phyloP scores from a whole-genome alignment of 345 rosid genomes.

The Streptanthus diversifolius region DNA sequence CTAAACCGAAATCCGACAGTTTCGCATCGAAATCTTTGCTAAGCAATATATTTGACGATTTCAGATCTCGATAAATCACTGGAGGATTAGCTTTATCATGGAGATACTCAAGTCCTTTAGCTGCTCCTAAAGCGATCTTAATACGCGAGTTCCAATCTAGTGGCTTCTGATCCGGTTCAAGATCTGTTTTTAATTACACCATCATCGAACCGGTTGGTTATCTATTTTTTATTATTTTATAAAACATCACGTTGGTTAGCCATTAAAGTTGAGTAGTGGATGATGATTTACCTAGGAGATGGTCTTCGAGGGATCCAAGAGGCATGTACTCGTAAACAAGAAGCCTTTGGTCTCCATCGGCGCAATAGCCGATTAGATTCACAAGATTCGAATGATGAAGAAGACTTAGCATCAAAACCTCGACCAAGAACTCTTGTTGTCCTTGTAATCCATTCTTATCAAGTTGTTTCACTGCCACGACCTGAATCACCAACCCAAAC shows the following conservation, averaged over 20 bases:
- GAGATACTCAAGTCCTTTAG: slow-evolving; percentile 75
- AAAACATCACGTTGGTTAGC: neutral
- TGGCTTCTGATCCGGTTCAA: slow-evolving; percentile 46
- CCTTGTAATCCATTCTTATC: slow-evolving; percentile 92
- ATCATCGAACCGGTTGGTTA: neutral
- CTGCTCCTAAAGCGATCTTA: slow-evolving; percentile 73
- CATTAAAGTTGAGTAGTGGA: neutral
- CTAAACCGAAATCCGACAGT: slow-evolving; percentile 81
- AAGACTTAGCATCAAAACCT: slow-evolving; percentile 85
- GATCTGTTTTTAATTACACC: slow-evolving; percentile 40
- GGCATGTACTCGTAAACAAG: slow-evolving; percentile 93
- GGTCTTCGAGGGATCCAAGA: slow-evolving; percentile 80
- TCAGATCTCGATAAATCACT: slow-evolving; percentile 76
- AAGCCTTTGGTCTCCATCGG: slow-evolving; percentile 88
- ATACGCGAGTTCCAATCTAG: slow-evolving; percentile 71
- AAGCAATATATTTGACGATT: slow-evolving; percentile 77
- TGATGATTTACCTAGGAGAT: slow-evolving; percentile 60
- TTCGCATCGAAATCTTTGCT: slow-evolving; percentile 47
- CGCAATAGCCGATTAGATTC: slow-evolving; percentile 85
- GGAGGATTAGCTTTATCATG: slow-evolving; percentile 77
- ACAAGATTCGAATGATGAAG: slow-evolving; percentile 91
- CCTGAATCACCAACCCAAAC: slow-evolving; percentile 34
- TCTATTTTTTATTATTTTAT: too few species aligned
- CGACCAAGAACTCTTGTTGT: slow-evolving; percentile 78
- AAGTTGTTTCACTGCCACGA: slow-evolving; percentile 92